Percentiles rank a stretch among this genome's conserved stretches.
These are phyloP conservation scores for Mortierella antarctica DNA, from an alignment of 192 early-diverging fungal genomes.

Conservation along the genomic window DNA sequence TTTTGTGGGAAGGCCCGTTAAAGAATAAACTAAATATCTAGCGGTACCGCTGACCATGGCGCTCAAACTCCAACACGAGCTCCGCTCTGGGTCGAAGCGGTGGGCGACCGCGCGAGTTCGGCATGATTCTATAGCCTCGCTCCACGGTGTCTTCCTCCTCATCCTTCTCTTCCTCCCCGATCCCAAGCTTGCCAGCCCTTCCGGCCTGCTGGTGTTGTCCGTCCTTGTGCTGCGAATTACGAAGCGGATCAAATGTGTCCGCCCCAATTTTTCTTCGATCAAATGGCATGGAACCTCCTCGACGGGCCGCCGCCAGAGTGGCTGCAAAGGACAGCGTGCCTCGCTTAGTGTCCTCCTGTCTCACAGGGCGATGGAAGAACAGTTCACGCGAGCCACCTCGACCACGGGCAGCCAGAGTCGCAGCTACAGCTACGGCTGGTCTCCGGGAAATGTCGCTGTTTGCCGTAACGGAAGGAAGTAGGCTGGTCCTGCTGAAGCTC, in stretches of 20 bases:
- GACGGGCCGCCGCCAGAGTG: conserved; percentile 24
- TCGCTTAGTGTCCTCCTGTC: conserved; percentile 7
- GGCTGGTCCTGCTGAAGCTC: not conserved
- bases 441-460: not conserved
- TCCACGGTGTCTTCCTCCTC: conserved; percentile 30
- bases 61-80: conserved; percentile 23
- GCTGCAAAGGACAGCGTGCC: conserved; percentile 13
- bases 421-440: conserved; percentile 2
- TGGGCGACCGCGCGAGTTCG: conserved; percentile 23
- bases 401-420: conserved; percentile 15
- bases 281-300: conserved; percentile 2
- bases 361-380: not conserved
- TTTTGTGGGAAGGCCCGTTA: too few relatives aligned
- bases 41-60: conserved; percentile 12
- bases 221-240: not conserved
- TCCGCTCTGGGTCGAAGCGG: conserved; percentile 8
- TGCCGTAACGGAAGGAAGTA: not conserved
- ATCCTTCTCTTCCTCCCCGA: not conserved
- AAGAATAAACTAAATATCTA: not conserved
- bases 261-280: conserved; percentile 20
- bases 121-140: conserved; percentile 32
- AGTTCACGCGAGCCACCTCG: conserved; percentile 6
- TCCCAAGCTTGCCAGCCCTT: not conserved
- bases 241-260: conserved; percentile 29
- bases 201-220: not conserved